Evolutionary conservation across 2,329 filamentous ascomycete species (phyloP).

Genomic region (Catunica adiposa): DNA sequence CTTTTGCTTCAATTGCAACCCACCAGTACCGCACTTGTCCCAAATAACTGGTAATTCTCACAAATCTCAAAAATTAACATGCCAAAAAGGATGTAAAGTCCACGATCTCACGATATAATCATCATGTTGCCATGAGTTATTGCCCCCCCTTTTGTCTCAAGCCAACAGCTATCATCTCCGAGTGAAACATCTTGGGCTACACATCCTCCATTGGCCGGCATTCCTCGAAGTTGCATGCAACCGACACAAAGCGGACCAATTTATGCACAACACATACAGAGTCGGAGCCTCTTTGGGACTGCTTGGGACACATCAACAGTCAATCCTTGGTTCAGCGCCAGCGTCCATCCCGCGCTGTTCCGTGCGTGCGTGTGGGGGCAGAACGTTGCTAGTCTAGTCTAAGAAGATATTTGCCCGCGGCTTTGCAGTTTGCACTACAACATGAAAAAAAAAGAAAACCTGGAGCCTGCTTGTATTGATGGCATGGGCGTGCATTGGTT

Average conservation of each 20-base stretch:
- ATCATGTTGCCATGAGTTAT: too few relatives aligned
- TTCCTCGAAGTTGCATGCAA: neutral
- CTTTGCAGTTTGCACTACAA: neutral
- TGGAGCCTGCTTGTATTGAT: neutral
- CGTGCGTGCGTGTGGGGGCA: neutral
- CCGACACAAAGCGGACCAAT: neutral
- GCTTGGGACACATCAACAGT: neutral
- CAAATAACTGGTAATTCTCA: too few relatives aligned
- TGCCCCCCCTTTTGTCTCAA: too few relatives aligned
- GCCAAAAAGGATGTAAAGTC: too few relatives aligned
- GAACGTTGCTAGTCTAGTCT: neutral
- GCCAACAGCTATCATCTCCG: too few relatives aligned
- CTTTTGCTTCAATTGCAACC: too few relatives aligned
- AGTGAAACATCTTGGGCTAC: neutral
- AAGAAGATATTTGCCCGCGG: neutral
- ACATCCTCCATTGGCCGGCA: neutral
- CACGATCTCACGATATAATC: too few relatives aligned
- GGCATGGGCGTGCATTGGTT: neutral
- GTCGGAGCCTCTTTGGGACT: neutral
- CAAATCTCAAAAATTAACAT: too few relatives aligned
- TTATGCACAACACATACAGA: neutral
- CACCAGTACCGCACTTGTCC: too few relatives aligned
- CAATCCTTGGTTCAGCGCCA: neutral
- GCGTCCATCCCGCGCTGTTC: neutral
- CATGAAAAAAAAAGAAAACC: neutral